These are phyloP conservation scores for Pneumocystis sp. DNA, from an alignment of 1,139 yeast genomes.

Conservation along the genomic window DNA sequence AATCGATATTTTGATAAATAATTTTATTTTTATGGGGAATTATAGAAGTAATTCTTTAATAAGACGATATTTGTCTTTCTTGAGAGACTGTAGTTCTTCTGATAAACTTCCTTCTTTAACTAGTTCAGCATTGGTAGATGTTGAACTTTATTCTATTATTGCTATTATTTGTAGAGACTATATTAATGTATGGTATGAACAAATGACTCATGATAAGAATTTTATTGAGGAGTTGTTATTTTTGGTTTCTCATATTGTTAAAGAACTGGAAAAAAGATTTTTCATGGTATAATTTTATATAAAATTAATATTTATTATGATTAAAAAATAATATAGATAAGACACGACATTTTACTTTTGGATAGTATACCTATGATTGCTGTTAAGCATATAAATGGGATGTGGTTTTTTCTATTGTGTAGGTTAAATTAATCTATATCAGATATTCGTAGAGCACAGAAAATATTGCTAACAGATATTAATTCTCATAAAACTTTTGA, in stretches of 20 bases:
- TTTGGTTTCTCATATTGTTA: conserved; percentile 27
- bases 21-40: neutral
- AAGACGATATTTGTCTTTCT: neutral
- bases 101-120: conserved; percentile 20
- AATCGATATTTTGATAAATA: neutral
- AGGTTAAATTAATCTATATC: neutral
- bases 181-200: conserved; percentile 33
- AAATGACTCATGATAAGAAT: conserved; percentile 29
- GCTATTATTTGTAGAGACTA: conserved; percentile 34
- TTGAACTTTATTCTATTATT: conserved; percentile 31
- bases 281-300: conserved; percentile 10
- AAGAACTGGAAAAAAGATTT: conserved; percentile 27
- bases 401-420: neutral
- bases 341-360: conserved; percentile 26
- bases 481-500: conserved; percentile 22
- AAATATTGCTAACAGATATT: conserved; percentile 12
- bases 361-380: conserved; percentile 32
- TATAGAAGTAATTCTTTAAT: neutral
- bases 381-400: conserved; percentile 22
- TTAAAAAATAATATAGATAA: conserved; percentile 16
- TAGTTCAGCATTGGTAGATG: conserved; percentile 22
- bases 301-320: conserved; percentile 9
- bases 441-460: conserved; percentile 12
- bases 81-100: neutral
- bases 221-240: conserved; percentile 28